Evolutionary conservation across 345 rosid species (phyloP), one percentile per base, ranked within the genome.

Genomic region (Camelina laxa): DNA sequence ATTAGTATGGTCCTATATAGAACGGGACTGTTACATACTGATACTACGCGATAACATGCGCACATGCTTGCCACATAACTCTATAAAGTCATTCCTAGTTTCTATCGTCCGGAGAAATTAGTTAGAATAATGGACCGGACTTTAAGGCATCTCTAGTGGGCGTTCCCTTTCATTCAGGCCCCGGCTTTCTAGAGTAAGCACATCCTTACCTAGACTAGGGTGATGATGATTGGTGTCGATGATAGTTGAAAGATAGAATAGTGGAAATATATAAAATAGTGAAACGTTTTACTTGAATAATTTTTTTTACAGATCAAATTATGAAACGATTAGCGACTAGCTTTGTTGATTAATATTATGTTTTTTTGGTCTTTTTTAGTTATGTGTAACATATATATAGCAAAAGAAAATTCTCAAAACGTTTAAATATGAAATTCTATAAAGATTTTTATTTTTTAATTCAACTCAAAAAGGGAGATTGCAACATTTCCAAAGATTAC

Each of bases 51-150:
- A 73, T 65, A 31, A 45, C 49, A 45, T 56, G 30, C 41, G 58
- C 77, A 73, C 71, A 73, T 74, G 77, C 31, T 73, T 27, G 9
- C 71, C 62, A 73, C 60, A n/a, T 41, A 41, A 24, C 21, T 41
- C 56, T 73, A 54, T 44, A 73, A 74, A 65, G 77, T 45, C 20
- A 9, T 16, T 20, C 7, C 48, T 65, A 56, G 65, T 45, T 65
- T 65, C 31, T 38, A 22, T 57, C 48, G 48, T 54, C 72, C 12
- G 36, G 65, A 65, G 50, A 74, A 56, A 66, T 65, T 16, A 22
- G 31, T 65, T 13, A 22, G 31, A 35, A 24, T 47, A 47, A 47
- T 65, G 60, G 42, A 66, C 66, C 72, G 72, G 66, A 74, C 66
- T n/a, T 47, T 48, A 65, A 35, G 72, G 78, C 78, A 47, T 65